Percentiles rank a stretch among this genome's conserved stretches.
phyloP scores from a whole-genome alignment of 345 rosid species.

The Eucalyptus virginea region DNA sequence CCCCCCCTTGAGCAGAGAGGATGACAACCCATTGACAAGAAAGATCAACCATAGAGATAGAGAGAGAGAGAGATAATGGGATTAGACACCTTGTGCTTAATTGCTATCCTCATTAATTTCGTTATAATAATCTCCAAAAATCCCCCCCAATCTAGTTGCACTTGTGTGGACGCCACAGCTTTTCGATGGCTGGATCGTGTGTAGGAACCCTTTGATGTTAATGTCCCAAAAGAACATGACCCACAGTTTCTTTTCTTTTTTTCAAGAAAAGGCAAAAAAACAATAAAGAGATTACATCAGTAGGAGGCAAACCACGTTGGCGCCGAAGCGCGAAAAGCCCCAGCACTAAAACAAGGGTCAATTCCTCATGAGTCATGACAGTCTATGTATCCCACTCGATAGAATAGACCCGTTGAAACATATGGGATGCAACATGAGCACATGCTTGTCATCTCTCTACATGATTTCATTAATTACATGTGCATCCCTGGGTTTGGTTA shows the following conservation, averaged over 20 bases:
- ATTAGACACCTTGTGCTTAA: slow-evolving; percentile 28
- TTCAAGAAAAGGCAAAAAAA: not conserved
- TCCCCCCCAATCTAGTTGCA: not conserved
- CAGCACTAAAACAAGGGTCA: not conserved
- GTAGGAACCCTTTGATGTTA: slow-evolving; percentile 11
- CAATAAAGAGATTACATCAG: not conserved
- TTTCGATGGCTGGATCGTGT: not conserved
- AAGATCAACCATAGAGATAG: slow-evolving; percentile 36
- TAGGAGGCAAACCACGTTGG: slow-evolving; percentile 28
- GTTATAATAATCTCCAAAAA: slow-evolving; percentile 12
- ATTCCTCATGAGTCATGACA: slow-evolving; percentile 8
- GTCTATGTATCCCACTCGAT: slow-evolving; percentile 18
- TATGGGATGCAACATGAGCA: slow-evolving; percentile 12
- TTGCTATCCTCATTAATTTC: slow-evolving; percentile 22
- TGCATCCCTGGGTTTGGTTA: not conserved
- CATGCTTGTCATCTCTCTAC: slow-evolving; percentile 9
- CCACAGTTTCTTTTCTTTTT: not conserved
- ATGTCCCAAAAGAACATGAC: slow-evolving; percentile 1
- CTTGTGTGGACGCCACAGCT: not conserved
- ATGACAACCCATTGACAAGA: slow-evolving; percentile 55
- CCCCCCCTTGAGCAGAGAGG: slow-evolving; percentile 11
- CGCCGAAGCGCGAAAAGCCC: not conserved
- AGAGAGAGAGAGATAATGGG: slow-evolving; percentile 13
- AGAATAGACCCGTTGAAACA: slow-evolving; percentile 1
- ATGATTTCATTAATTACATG: not conserved